These are phyloP conservation scores for Boletus insuetus DNA, from an alignment of 768 basidiomycete genomes.

Conservation along the genomic window DNA sequence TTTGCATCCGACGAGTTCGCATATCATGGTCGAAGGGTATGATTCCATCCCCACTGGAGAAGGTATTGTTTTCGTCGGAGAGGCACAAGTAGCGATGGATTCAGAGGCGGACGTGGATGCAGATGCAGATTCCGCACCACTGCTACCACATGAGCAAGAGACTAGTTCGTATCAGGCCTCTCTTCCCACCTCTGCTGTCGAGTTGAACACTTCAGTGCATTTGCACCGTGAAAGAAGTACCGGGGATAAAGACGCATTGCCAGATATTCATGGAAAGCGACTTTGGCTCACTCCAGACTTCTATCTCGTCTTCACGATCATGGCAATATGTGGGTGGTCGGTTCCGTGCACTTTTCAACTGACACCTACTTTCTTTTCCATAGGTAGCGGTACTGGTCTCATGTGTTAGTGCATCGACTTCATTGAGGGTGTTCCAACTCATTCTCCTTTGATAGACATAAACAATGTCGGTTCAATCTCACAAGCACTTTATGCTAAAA, in stretches of 20 bases:
- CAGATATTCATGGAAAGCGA: slow-evolving; percentile 53
- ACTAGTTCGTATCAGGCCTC: slow-evolving; percentile 23
- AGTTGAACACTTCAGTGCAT: slow-evolving; percentile 21
- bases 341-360: neutral
- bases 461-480: slow-evolving; percentile 85
- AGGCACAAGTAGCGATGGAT: slow-evolving; percentile 15
- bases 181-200: slow-evolving; percentile 13
- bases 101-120: slow-evolving; percentile 13
- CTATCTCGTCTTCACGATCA: slow-evolving; percentile 56
- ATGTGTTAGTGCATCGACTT: slow-evolving; percentile 53
- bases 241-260: slow-evolving; percentile 29
- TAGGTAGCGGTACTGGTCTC: slow-evolving; percentile 71
- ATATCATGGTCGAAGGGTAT: slow-evolving; percentile 11
- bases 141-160: slow-evolving; percentile 20
- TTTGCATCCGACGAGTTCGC: slow-evolving; percentile 38
- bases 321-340: slow-evolving; percentile 50
- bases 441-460: slow-evolving; percentile 49
- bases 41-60: slow-evolving; percentile 17
- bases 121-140: slow-evolving; percentile 21
- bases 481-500: slow-evolving; percentile 61
- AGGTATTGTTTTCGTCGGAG: slow-evolving; percentile 22
- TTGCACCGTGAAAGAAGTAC: neutral
- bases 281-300: slow-evolving; percentile 58
- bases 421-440: neutral
- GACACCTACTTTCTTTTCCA: neutral